These are phyloP conservation scores for Cercospora zeina DNA, from an alignment of 2,329 filamentous ascomycete species.

Conservation along the genomic window DNA sequence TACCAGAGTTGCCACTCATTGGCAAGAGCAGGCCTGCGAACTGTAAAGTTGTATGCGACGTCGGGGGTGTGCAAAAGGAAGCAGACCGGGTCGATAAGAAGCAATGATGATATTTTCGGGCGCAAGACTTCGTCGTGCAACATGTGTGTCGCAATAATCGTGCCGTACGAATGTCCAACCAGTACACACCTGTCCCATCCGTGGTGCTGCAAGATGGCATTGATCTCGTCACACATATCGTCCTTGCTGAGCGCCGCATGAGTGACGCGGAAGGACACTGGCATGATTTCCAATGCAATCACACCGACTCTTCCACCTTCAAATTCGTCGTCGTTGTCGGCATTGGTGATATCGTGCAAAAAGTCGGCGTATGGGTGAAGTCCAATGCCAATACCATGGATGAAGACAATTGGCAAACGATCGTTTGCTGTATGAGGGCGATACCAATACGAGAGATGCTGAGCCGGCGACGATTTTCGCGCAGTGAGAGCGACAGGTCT, in stretches of 20 bases:
- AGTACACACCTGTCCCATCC: constrained; percentile 61
- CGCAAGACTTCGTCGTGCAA: constrained; percentile 52
- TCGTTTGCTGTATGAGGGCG: constrained; percentile 61
- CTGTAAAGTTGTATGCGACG: constrained; percentile 70
- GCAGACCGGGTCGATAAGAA: constrained; percentile 64
- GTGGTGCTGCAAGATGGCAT: constrained; percentile 58
- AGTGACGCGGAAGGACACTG: constrained; percentile 64
- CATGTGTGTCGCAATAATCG: constrained; percentile 62
- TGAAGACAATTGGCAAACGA: constrained; percentile 62
- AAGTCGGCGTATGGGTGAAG: constrained; percentile 52
- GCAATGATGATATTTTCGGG: constrained; percentile 50
- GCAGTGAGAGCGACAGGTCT: constrained; percentile 55
- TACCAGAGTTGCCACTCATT: constrained; percentile 72
- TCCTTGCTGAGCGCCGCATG: constrained; percentile 52
- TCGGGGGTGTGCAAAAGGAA: constrained; percentile 68
- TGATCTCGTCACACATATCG: constrained; percentile 60
- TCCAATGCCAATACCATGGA: constrained; percentile 70
- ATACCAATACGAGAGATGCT: constrained; percentile 60
- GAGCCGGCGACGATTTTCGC: constrained; percentile 51
- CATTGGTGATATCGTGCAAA: constrained; percentile 13
- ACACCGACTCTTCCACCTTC: constrained; percentile 55
- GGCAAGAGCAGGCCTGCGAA: constrained; percentile 48
- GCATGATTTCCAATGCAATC: constrained; percentile 64
- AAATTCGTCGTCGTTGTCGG: constrained; percentile 6
- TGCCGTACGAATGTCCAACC: constrained; percentile 63